A percentile compares a stretch with the other conserved stretches of the same genome.
These are phyloP conservation scores for Camellia oleifera DNA, from an alignment of 179 eudicot genomes.

Conservation along the genomic window DNA sequence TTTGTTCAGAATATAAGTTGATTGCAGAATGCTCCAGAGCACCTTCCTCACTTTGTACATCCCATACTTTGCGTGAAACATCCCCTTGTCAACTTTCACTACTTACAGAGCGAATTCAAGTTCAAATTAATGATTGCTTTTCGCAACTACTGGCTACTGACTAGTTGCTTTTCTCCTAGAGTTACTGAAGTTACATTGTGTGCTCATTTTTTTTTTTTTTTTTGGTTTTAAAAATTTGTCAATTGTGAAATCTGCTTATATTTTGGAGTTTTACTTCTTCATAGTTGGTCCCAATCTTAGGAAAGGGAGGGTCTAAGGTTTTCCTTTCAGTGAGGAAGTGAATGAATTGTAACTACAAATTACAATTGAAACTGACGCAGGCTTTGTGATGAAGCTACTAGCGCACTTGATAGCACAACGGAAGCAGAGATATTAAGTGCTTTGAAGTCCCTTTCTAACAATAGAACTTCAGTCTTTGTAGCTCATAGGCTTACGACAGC, in stretches of 20 bases:
- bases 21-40: too few species aligned
- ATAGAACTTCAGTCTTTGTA: conserved; percentile 79
- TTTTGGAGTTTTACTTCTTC: not conserved
- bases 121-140: not conserved
- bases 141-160: not conserved
- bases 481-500: conserved; percentile 99
- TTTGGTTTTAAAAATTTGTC: too few species aligned
- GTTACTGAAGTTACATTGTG: too few species aligned
- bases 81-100: too few species aligned
- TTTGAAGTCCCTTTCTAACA: conserved; percentile 68
- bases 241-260: not conserved
- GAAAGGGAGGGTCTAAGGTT: not conserved
- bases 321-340: not conserved
- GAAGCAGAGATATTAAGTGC: conserved; percentile 89
- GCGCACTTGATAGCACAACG: conserved; percentile 97
- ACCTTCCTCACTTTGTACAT: too few species aligned
- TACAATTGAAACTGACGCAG: conserved; percentile 26
- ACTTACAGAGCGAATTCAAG: too few species aligned
- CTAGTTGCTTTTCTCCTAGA: too few species aligned
- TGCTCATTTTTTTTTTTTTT: too few species aligned
- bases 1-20: too few species aligned
- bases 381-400: conserved; percentile 97
- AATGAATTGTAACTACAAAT: not conserved
- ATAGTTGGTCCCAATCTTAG: not conserved
- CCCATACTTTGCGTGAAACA: too few species aligned